These are phyloP conservation scores for Parmelia sp. DNA, from an alignment of 495 filamentous ascomycete genomes.

Conservation along the genomic window DNA sequence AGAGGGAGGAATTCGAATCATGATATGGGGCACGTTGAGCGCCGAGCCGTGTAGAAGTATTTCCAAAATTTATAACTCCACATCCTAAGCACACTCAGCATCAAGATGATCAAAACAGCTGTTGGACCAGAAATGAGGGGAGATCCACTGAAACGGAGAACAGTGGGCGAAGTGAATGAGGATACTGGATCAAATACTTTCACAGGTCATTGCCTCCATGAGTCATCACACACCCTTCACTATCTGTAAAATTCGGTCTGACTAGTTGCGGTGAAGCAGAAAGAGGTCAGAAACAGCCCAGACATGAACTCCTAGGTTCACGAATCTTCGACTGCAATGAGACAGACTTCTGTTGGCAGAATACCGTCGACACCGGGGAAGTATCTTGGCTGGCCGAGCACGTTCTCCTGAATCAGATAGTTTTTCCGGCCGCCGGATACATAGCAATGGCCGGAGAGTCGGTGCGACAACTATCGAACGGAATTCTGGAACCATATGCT, in stretches of 20 bases:
- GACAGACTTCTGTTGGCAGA: background rate
- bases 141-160: background rate
- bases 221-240: background rate
- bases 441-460: slow-evolving; percentile 8
- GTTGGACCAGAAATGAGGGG: slow-evolving; percentile 4
- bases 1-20: too few species aligned
- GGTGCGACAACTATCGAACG: background rate
- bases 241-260: background rate
- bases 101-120: slow-evolving; percentile 1
- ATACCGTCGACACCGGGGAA: background rate
- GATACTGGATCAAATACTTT: slow-evolving; percentile 4
- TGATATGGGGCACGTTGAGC: too few species aligned
- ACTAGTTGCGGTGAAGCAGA: background rate
- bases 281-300: background rate
- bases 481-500: background rate
- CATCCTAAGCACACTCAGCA: background rate
- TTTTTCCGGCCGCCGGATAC: slow-evolving; percentile 2
- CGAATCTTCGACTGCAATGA: slow-evolving; percentile 3
- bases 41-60: background rate
- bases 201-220: background rate
- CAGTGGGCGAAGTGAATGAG: background rate
- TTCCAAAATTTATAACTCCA: background rate
- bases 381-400: slow-evolving; percentile 7
- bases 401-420: background rate
- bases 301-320: slow-evolving; percentile 8